phyloP scores from a whole-genome alignment of 306 rosid species.

The Oxytropis ochrocephala region DNA sequence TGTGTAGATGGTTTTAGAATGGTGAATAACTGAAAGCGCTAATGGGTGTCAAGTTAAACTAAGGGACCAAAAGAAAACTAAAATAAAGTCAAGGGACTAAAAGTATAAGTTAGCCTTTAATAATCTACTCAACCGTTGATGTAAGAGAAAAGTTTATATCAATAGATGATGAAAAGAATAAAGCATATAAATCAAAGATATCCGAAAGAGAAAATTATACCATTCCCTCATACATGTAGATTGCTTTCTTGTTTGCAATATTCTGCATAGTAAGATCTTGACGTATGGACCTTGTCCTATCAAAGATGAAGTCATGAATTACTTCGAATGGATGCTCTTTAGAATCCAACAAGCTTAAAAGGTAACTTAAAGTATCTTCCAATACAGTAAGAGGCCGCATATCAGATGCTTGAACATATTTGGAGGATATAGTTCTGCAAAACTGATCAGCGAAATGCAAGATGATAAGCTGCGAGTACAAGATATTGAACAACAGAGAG shows the following conservation, averaged over 20 bases:
- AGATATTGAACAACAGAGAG: neutral
- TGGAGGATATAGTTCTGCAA: conserved; percentile 76
- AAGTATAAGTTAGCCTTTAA: too few relatives aligned
- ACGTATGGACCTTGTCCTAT: conserved; percentile 88
- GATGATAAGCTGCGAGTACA: neutral
- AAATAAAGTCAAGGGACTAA: too few relatives aligned
- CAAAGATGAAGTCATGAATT: conserved; percentile 77
- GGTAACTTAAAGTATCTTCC: conserved; percentile 63
- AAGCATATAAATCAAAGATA: neutral
- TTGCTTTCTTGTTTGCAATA: conserved; percentile 49
- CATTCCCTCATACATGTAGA: conserved; percentile 72
- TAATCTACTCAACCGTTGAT: neutral
- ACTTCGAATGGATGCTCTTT: conserved; percentile 64
- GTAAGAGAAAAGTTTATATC: neutral
- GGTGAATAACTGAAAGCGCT: too few relatives aligned
- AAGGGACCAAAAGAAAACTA: too few relatives aligned
- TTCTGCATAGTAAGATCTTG: conserved; percentile 91
- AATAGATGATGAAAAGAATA: conserved; percentile 1
- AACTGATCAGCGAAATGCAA: conserved; percentile 42
- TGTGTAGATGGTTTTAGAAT: too few relatives aligned
- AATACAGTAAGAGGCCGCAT: conserved; percentile 71
- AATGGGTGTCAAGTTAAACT: too few relatives aligned
- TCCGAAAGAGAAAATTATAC: conserved; percentile 33
- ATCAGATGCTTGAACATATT: conserved; percentile 57
- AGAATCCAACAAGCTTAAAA: conserved; percentile 51